Evolutionary conservation across 805 yeast genomes (phyloP).

Genomic region (Starmerella floris): DNA sequence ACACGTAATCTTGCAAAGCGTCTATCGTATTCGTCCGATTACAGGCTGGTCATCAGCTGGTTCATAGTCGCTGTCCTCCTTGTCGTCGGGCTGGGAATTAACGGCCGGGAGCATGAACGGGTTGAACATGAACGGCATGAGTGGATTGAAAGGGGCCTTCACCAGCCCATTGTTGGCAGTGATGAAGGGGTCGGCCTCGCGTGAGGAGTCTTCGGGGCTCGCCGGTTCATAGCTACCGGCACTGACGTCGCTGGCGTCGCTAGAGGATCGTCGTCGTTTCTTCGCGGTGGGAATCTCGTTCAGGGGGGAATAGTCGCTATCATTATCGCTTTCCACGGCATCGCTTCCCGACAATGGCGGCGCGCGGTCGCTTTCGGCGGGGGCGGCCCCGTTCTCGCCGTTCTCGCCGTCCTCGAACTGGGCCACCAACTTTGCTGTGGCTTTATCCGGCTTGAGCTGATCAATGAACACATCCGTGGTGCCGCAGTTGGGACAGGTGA

Average conservation of each 20-base stretch:
- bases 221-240: background rate
- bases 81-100: conserved; percentile 2
- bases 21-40: conserved; percentile 13
- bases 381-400: conserved; percentile 7
- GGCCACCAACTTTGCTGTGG: conserved; percentile 42
- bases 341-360: background rate
- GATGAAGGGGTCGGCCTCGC: background rate
- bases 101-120: conserved; percentile 21
- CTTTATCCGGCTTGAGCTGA: conserved; percentile 48
- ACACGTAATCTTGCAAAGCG: background rate
- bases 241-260: conserved; percentile 6
- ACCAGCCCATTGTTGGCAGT: background rate
- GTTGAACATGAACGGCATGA: conserved; percentile 18
- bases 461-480: conserved; percentile 65
- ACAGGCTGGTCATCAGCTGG: conserved; percentile 12
- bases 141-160: conserved; percentile 2
- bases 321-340: conserved; percentile 1
- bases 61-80: conserved; percentile 9
- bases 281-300: conserved; percentile 2
- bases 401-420: conserved; percentile 26
- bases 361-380: background rate
- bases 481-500: conserved; percentile 79
- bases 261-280: conserved; percentile 12
- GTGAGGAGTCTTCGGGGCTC: background rate
- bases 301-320: conserved; percentile 12